Conservation (phyloP, 2,329 filamentous ascomycete genomes). For the Calonectria crousiana region DNA sequence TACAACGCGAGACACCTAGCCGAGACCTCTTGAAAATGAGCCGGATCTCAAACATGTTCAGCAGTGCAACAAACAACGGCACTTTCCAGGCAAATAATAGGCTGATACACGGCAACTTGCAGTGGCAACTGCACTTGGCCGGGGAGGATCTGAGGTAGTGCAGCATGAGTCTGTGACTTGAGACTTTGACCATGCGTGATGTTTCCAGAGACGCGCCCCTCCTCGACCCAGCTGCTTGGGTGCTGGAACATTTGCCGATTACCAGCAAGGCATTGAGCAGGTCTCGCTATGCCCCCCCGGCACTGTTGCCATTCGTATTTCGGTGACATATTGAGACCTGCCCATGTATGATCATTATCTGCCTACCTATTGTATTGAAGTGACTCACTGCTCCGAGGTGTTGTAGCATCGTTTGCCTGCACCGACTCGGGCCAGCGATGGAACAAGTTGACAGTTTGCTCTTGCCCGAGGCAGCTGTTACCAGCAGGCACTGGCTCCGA, state of each 20-base stretch:
- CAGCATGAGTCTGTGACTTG: conserved; percentile 28
- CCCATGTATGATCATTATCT: too few relatives aligned
- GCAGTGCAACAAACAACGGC: conserved; percentile 34
- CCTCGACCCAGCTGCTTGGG: neutral
- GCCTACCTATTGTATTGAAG: neutral
- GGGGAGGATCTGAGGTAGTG: conserved; percentile 32
- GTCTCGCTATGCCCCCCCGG: neutral
- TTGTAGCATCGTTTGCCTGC: neutral
- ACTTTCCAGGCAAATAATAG: neutral
- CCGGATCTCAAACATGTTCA: conserved; percentile 34
- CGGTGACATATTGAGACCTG: neutral
- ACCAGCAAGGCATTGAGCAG: too few relatives aligned
- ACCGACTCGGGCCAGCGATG: neutral
- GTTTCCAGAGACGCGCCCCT: neutral
- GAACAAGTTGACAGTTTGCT: conserved; percentile 6
- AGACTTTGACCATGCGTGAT: conserved; percentile 15
- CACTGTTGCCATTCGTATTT: neutral
- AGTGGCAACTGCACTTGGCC: conserved; percentile 10
- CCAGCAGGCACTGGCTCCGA: conserved; percentile 15
- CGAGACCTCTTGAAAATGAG: conserved; percentile 20
- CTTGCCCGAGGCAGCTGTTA: conserved; percentile 20
- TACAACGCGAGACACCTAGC: conserved; percentile 18
- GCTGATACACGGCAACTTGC: neutral
- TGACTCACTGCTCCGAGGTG: neutral
- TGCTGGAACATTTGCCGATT: neutral